These are phyloP conservation scores for Stagonosporopsis cucurbitacearum DNA, from an alignment of 2,329 filamentous ascomycete genomes.

Conservation along the genomic window DNA sequence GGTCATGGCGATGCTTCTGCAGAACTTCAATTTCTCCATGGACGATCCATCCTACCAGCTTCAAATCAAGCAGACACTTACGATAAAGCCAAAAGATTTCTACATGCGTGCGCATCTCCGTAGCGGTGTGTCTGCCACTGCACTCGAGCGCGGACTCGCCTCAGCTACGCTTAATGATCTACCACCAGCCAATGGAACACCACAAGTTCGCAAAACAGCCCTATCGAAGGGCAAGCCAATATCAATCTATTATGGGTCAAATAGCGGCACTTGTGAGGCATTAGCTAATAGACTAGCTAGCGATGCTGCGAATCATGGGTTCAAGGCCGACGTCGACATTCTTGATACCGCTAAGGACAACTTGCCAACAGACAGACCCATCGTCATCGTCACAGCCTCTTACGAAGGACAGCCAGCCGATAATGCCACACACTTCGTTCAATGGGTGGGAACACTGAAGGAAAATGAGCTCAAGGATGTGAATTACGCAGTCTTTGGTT, in stretches of 20 bases:
- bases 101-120: constrained; percentile 48
- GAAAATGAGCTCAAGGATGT: constrained; percentile 41
- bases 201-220: constrained; percentile 20
- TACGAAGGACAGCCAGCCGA: constrained; percentile 54
- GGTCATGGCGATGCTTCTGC: constrained; percentile 52
- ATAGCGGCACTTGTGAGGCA: constrained; percentile 52
- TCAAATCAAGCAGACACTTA: constrained; percentile 54
- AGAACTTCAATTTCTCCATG: constrained; percentile 54
- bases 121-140: constrained; percentile 40
- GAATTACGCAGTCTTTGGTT: constrained; percentile 52
- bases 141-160: constrained; percentile 37
- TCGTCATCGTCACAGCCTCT: constrained; percentile 50
- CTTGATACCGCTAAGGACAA: constrained; percentile 46
- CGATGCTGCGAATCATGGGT: constrained; percentile 47
- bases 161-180: constrained; percentile 30
- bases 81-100: constrained; percentile 54
- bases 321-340: constrained; percentile 42
- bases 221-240: constrained; percentile 39
- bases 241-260: constrained; percentile 50
- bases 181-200: constrained; percentile 13
- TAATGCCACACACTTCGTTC: constrained; percentile 52
- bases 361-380: constrained; percentile 45
- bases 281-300: constrained; percentile 49
- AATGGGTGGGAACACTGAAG: constrained; percentile 46
- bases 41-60: constrained; percentile 54